Conservation (phyloP, 371 early-diverging fungal species). For the Mucor piriformis region DNA sequence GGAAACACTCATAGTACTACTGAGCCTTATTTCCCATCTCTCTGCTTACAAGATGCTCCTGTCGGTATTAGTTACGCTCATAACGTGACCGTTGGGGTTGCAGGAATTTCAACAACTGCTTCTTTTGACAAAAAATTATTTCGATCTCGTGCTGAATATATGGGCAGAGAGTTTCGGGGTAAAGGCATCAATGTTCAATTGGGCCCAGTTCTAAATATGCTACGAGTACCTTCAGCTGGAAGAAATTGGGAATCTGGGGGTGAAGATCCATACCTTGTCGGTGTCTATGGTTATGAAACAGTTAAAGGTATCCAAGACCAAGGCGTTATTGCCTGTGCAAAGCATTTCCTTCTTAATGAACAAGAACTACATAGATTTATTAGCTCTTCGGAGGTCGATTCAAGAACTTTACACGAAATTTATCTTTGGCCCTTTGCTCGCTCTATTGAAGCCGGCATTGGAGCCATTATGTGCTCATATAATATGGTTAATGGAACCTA, state of each 20-base stretch:
- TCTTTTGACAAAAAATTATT: slow-evolving; percentile 56
- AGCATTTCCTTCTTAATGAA: slow-evolving; percentile 56
- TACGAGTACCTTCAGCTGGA: slow-evolving; percentile 51
- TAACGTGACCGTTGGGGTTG: slow-evolving; percentile 48
- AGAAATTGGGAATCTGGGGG: slow-evolving; percentile 65
- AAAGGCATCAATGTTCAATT: slow-evolving; percentile 57
- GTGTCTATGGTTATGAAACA: slow-evolving; percentile 34
- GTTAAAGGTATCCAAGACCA: slow-evolving; percentile 42
- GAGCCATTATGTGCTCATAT: slow-evolving; percentile 62
- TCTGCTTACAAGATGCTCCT: slow-evolving; percentile 63
- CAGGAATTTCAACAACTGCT: slow-evolving; percentile 56
- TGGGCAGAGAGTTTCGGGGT: slow-evolving; percentile 56
- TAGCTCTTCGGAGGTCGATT: slow-evolving; percentile 41
- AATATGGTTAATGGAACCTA: slow-evolving; percentile 53
- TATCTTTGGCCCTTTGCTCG: slow-evolving; percentile 62
- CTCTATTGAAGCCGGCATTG: slow-evolving; percentile 57
- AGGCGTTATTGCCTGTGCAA: slow-evolving; percentile 56
- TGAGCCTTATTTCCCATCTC: slow-evolving; percentile 46
- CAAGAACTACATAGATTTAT: slow-evolving; percentile 43
- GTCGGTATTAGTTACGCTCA: slow-evolving; percentile 48
- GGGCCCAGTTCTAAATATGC: slow-evolving; percentile 56
- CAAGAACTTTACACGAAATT: slow-evolving; percentile 60
- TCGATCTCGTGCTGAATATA: slow-evolving; percentile 43
- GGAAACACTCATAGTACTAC: slow-evolving; percentile 47
- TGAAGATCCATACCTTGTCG: slow-evolving; percentile 62